Base-by-base conservation (phyloP, 805 yeast species). In the Saccharomycodes ludwigii region DNA sequence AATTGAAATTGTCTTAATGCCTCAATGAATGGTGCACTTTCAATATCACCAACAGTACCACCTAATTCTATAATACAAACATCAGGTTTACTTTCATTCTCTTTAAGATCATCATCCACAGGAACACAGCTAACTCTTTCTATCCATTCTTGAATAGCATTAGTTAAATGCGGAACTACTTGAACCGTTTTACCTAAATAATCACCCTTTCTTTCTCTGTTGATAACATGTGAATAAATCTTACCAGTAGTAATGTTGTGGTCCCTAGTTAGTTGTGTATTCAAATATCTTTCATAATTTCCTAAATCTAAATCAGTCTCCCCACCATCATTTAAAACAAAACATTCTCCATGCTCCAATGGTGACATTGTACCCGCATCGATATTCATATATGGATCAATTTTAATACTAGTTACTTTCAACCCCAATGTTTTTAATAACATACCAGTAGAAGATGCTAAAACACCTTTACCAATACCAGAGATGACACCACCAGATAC, bases 311-410 rank as follows among this genome's bases (percentile, higher is more conserved):
- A 71, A 63, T 91, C 99, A 29, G 88, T 95, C 63, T 91, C 99
- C 48, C 98, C 99, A 58, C 99, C 99, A 56, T 91, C 99, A 57
- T 88, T 82, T 52, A 91, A 68, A 32, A 91, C 97, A 56, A 91
- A 91, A 56, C 95, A 94, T 61, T 91, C 99, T 47, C 99, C 98
- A 55, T 91, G 99, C 60, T 91, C 99, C 53, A 91, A 66, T 15
- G 99, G 99, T 25, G 95, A 83, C 99, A 91, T 91, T 27, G 99
- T 91, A 48, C 99, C 99, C 24, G 99, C 99, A 64, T 91, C 99
- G 46, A 91, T 84, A 63, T 91, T 91, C 94, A 91, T 82, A 62
- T 91, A 91, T 24, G 99, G 99, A 64, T 91, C 99, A 50, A 91
- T 91, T 60, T 91, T 91, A 65, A 91, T 88, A 11, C 97, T 85